Conservation (phyloP, 257 asterid species). For the Linderniella brevidens region DNA sequence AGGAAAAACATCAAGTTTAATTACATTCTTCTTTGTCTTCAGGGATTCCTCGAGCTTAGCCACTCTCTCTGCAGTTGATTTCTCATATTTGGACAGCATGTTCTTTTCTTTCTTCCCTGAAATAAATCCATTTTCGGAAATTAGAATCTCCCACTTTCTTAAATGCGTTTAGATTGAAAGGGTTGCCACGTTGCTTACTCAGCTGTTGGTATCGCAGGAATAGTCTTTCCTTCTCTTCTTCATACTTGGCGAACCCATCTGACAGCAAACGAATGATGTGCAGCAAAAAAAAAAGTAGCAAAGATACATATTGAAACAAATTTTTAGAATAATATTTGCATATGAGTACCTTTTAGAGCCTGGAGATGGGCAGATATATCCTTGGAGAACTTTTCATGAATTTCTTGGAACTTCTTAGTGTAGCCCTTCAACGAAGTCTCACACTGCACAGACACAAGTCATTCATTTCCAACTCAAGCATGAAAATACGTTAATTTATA, state of each 20-base stretch:
- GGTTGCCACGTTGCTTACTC: conserved; percentile 33
- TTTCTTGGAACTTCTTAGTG: conserved; percentile 49
- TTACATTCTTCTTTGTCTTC: conserved; percentile 90
- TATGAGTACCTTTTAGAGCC: conserved; percentile 43
- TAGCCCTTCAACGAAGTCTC: conserved; percentile 63
- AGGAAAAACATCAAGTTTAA: conserved; percentile 3
- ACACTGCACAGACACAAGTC: conserved; percentile 42
- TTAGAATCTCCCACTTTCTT: conserved; percentile 5
- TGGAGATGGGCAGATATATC: conserved; percentile 62
- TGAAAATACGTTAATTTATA: conserved; percentile 7
- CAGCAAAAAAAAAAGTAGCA: conserved; percentile 1
- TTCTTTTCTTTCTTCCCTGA: conserved; percentile 91
- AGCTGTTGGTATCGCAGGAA: conserved; percentile 60
- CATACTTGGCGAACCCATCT: conserved; percentile 63
- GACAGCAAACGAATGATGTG: conserved; percentile 13
- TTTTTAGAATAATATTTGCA: too few relatives aligned
- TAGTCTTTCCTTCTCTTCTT: conserved; percentile 68
- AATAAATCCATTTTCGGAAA: conserved; percentile 1
- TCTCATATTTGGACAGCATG: conserved; percentile 58
- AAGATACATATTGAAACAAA: background rate
- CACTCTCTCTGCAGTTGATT: conserved; percentile 42
- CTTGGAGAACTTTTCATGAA: conserved; percentile 51
- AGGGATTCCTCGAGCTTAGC: conserved; percentile 76
- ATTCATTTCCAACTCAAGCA: conserved; percentile 14
- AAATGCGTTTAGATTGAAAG: conserved; percentile 1